Evolutionary conservation across 139 green algal genomes (phyloP), one percentile per base, ranked within the genome.

Genomic region (Picocystis salinarum): DNA sequence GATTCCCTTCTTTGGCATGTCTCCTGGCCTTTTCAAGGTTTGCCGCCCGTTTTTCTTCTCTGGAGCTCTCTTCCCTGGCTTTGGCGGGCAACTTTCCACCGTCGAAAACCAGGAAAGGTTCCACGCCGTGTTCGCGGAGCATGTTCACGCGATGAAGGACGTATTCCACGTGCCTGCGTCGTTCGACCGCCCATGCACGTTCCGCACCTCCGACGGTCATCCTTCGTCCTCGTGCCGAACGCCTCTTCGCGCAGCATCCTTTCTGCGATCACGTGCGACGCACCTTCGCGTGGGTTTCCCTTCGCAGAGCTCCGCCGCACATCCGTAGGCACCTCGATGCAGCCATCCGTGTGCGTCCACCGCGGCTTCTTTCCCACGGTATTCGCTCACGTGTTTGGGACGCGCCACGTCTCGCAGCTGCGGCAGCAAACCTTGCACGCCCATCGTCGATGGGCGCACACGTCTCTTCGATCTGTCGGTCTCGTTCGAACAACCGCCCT

Each of bases 321-420:
- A 96, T 34, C 53, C 63, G 50, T 91, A 93, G 0, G 79, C 74
- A 2, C 71, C 87, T 39, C 74, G 79, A 57, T 97, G 83, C 22
- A 97, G 62, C 79, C 91, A 92, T 26, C 59, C 74, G 59, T 93
- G 96, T 2, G 73, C 80, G 49, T 97, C 87, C 4, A 97, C 61
- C 5, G 85, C 86, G 1, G 79, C 79, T n/a, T 52, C 64, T 23
- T 81, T 50, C 1, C 85, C 84, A 0, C 18, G 23, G 47, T 88
- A 93, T 6, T 73, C 45, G 36, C 52, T 68, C 6, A 94, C 55
- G 41, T 92, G 80, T 7, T 48, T 47, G 0, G 40, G 28, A 6
- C 50, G 42, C 4, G 62, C 66, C 20, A 86, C 78, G 42, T 46
- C 64, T 24, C 83, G 81, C 9, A 94, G 57, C 24, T 76, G 45